Evolutionary conservation across 768 basidiomycete species (phyloP).

Genomic region (Chalciporus pseudorubinellus): DNA sequence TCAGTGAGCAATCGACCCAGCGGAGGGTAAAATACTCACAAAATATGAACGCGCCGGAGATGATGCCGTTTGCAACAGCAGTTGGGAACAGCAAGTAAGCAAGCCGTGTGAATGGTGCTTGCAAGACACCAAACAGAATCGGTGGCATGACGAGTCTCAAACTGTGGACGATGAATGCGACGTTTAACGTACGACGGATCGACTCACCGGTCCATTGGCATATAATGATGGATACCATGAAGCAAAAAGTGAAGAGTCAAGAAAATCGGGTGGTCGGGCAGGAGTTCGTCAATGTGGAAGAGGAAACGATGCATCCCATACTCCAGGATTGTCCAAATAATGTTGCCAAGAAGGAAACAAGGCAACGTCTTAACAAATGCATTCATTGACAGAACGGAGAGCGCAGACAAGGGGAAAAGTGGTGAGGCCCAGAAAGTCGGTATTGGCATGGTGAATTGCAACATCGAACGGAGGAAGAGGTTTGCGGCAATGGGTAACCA

Average conservation of each 20-base stretch:
- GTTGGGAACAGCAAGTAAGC: conserved; percentile 80
- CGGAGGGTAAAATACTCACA: conserved; percentile 44
- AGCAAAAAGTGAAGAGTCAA: conserved; percentile 87
- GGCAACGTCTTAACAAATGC: conserved; percentile 52
- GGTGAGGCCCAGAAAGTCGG: conserved; percentile 62
- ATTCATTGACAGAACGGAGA: conserved; percentile 46
- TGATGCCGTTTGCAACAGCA: conserved; percentile 86
- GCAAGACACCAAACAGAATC: conserved; percentile 68
- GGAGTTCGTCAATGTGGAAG: conserved; percentile 87
- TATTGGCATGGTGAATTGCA: conserved; percentile 74
- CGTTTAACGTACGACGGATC: not conserved
- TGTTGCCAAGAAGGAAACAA: conserved; percentile 82
- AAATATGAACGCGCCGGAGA: conserved; percentile 73
- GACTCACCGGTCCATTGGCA: conserved; percentile 89
- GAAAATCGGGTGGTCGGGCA: conserved; percentile 81
- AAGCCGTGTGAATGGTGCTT: conserved; percentile 83
- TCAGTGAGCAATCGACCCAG: conserved; percentile 6
- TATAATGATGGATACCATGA: conserved; percentile 96
- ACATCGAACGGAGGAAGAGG: conserved; percentile 75
- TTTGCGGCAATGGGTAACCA: conserved; percentile 88
- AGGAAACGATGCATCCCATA: conserved; percentile 94
- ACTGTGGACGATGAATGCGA: conserved; percentile 35
- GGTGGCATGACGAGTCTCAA: conserved; percentile 98
- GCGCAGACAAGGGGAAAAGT: conserved; percentile 47
- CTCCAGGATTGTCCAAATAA: conserved; percentile 94